Evolutionary conservation across 2,329 filamentous ascomycete genomes (phyloP), one percentile per base, ranked within the genome.

Genomic region (Pezicula neosporulosa): DNA sequence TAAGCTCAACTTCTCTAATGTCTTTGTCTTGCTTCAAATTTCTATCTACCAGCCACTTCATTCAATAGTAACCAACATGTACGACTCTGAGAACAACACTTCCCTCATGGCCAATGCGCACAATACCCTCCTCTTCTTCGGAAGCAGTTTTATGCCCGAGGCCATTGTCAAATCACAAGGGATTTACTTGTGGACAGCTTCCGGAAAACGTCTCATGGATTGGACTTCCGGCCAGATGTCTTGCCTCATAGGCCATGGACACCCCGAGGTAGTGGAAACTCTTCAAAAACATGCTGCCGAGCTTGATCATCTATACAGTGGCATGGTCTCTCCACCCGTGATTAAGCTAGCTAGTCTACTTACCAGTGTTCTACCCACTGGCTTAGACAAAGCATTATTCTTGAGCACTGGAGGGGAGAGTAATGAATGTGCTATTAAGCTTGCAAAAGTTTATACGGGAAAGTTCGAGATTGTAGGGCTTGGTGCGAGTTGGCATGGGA

Each of bases 401-500:
- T 69, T 83, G 9, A 79, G 70, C 47, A 85, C 81, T 0, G 81
- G 81, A 1, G 74, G 72, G 2, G 80, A 85, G 62, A 75, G 70
- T 42, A 81, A 75, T 53, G 83, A 87, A 57, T 81, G 80, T 3
- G 83, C 83, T 2, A 82, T 87, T 51, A 80, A 82, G 51, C 73
- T 87, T 57, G 83, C 83, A 3, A 87, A 87, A 58, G 67, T 73
- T 9, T 83, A 77, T 60, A 87, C 83, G 0, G 81, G 82, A 1
- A 85, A 82, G 48, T 86, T 82, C 58, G 82, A 86, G 63, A 76
- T 87, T 46, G 80, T 86, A 6, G 83, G 73, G 0, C 70, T 86
- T 47, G 74, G 73, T 0, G 77, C 77, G 0, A 80, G 77, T 33
- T 87, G 77, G 70, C 83, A 87, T 64, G 83, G 83, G 15, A 70